Conservation (phyloP, 148 eudicot genomes). For the Polygonum aviculare region DNA sequence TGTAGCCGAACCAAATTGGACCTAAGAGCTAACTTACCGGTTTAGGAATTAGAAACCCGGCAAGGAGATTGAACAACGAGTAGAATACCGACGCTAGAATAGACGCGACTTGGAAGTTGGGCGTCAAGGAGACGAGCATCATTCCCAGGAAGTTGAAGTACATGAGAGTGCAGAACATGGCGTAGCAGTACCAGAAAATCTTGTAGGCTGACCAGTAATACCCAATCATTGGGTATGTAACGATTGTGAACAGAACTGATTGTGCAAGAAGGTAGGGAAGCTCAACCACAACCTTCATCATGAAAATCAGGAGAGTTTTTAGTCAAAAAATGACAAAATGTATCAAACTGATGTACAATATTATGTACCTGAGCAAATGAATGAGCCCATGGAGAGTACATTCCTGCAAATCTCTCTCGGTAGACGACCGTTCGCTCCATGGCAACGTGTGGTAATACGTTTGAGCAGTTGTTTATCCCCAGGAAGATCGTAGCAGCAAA, state of each 20-base stretch:
- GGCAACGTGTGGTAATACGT: slow-evolving; percentile 40
- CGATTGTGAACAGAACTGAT: slow-evolving; percentile 34
- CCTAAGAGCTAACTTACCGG: slow-evolving; percentile 43
- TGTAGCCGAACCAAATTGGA: background rate
- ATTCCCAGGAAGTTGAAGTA: slow-evolving; percentile 63
- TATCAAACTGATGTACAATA: background rate
- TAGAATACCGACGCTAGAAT: slow-evolving; percentile 36
- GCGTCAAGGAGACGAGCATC: slow-evolving; percentile 58
- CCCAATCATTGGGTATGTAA: slow-evolving; percentile 80
- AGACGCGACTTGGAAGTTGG: slow-evolving; percentile 44
- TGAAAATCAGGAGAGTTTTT: background rate
- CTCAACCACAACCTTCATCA: slow-evolving; percentile 47
- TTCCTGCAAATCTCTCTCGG: slow-evolving; percentile 82
- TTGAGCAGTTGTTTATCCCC: slow-evolving; percentile 50
- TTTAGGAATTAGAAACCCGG: slow-evolving; percentile 57
- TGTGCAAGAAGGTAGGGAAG: slow-evolving; percentile 52
- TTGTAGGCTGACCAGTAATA: slow-evolving; percentile 48
- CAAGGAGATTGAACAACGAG: slow-evolving; percentile 44
- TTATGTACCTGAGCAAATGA: slow-evolving; percentile 66
- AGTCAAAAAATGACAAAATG: background rate
- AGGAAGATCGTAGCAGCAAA: slow-evolving; percentile 37
- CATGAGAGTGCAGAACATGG: slow-evolving; percentile 51
- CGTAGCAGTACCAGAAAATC: slow-evolving; percentile 56
- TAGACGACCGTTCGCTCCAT: slow-evolving; percentile 58
- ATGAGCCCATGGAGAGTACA: slow-evolving; percentile 74